Percentiles rank a stretch among this genome's conserved stretches.
These are phyloP conservation scores for Globisporangium perplexum DNA, from an alignment of 352 stramenopile species.

Conservation along the genomic window DNA sequence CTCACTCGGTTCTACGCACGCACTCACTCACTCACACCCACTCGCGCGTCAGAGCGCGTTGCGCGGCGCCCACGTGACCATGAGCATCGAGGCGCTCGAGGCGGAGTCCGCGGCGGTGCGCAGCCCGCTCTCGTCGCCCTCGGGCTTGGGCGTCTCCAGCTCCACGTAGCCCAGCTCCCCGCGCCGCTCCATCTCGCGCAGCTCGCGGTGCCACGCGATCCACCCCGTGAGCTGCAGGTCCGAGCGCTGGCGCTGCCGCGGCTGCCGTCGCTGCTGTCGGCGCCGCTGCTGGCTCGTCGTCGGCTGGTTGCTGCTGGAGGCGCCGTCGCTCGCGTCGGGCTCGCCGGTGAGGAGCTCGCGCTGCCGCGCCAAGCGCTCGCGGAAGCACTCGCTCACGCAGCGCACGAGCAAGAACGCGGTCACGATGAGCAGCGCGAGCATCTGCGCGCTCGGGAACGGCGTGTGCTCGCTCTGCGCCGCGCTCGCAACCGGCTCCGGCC, in stretches of 20 bases:
- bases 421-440: background rate
- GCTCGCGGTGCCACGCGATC: slow-evolving; percentile 12
- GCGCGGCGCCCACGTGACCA: background rate
- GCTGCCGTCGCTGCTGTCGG: background rate
- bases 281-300: background rate
- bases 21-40: no score
- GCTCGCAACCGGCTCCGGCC: background rate
- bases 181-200: slow-evolving; percentile 9
- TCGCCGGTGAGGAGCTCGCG: background rate
- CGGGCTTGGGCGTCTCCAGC: slow-evolving; percentile 5
- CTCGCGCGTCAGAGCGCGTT: background rate
- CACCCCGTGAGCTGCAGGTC: slow-evolving; percentile 7
- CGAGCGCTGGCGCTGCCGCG: background rate
- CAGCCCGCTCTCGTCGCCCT: background rate
- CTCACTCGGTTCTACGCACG: no score
- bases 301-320: background rate
- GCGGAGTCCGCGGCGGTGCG: background rate
- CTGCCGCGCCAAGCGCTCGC: background rate
- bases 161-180: slow-evolving; percentile 7
- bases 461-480: background rate
- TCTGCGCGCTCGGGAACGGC: background rate
- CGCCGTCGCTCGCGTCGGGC: background rate
- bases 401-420: slow-evolving; percentile 3
- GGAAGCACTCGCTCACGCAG: slow-evolving; percentile 6
- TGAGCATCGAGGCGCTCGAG: background rate